phyloP scores from a whole-genome alignment of 257 asterid species.

The Solanum clarkiae region DNA sequence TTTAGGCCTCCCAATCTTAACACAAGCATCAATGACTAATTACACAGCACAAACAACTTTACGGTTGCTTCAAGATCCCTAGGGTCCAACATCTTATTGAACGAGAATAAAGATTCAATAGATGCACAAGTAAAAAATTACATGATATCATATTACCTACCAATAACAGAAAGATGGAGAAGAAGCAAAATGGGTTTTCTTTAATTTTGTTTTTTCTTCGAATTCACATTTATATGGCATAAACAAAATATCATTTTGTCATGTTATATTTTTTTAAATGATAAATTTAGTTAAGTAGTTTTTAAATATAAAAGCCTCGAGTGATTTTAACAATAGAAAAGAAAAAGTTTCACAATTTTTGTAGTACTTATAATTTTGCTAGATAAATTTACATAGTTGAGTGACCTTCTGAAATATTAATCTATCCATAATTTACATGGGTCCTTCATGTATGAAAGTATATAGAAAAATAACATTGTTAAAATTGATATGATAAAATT shows the following conservation, averaged over 20 bases:
- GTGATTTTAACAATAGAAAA: background rate
- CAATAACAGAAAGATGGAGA: background rate
- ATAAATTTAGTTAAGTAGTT: background rate
- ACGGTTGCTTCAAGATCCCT: background rate
- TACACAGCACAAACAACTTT: background rate
- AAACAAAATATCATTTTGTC: background rate
- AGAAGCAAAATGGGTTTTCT: background rate
- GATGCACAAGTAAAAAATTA: too few relatives aligned
- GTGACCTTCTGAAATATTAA: background rate
- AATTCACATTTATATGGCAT: background rate
- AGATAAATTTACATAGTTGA: background rate
- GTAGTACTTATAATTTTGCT: background rate
- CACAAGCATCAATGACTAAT: background rate
- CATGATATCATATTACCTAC: background rate
- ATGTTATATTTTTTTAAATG: background rate
- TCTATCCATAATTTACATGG: background rate
- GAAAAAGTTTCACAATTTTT: too few relatives aligned
- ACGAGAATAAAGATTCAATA: too few relatives aligned
- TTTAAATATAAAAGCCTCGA: background rate
- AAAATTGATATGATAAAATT: too few relatives aligned
- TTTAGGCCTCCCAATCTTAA: background rate
- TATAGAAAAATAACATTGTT: too few relatives aligned
- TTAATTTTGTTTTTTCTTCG: background rate
- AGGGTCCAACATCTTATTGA: too few relatives aligned
- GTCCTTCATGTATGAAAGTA: too few relatives aligned